Evolutionary conservation across 176 grass and related monocot genomes (phyloP).

Genomic region (Canna indica): DNA sequence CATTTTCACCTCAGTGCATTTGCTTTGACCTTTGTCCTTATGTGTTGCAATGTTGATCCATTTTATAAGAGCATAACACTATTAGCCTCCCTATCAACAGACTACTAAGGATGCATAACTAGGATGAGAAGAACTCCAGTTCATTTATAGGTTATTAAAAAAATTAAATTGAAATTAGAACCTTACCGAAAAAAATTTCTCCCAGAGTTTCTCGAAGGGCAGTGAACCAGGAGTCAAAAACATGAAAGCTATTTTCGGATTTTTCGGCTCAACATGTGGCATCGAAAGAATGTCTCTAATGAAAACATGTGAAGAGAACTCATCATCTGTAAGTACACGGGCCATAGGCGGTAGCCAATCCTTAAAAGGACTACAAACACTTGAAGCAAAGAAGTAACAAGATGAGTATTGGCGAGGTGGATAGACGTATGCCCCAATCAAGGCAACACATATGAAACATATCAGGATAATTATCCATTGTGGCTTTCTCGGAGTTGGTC

Average conservation of each 20-base stretch:
- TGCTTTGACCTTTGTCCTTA: background rate
- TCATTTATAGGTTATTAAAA: background rate
- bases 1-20: background rate
- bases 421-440: slow-evolving; percentile 73
- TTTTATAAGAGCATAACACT: background rate
- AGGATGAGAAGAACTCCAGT: background rate
- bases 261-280: slow-evolving; percentile 44
- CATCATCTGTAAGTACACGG: slow-evolving; percentile 58
- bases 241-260: slow-evolving; percentile 86
- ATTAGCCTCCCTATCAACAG: background rate
- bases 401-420: slow-evolving; percentile 55
- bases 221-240: slow-evolving; percentile 82
- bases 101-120: background rate
- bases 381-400: slow-evolving; percentile 76
- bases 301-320: slow-evolving; percentile 59
- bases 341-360: slow-evolving; percentile 55
- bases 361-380: slow-evolving; percentile 55
- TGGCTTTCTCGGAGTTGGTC: slow-evolving; percentile 51
- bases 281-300: slow-evolving; percentile 64
- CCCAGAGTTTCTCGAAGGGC: slow-evolving; percentile 93
- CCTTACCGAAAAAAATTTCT: slow-evolving; percentile 84
- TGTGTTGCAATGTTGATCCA: background rate
- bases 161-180: background rate
- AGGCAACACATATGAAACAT: slow-evolving; percentile 49
- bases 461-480: slow-evolving; percentile 86